A percentile compares a stretch with the other conserved stretches of the same genome.
Conservation (phyloP, 1,284 basidiomycete species). For the Leccinum pachyderme region DNA sequence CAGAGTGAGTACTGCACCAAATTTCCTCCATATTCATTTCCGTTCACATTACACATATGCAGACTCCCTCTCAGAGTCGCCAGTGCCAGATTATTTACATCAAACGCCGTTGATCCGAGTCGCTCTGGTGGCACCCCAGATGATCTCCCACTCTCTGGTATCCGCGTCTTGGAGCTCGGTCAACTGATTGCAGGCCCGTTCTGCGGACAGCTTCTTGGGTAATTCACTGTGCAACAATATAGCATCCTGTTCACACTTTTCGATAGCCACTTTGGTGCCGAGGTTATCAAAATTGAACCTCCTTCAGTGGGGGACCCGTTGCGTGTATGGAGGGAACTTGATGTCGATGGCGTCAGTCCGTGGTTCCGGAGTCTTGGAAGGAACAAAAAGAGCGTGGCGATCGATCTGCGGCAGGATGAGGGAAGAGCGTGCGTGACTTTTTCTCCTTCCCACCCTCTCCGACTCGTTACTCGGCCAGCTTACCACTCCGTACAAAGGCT, state of each 20-base stretch:
- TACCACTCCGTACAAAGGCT: slow-evolving; percentile 34
- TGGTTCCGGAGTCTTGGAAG: slow-evolving; percentile 70
- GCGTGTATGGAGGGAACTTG: slow-evolving; percentile 69
- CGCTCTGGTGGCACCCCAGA: slow-evolving; percentile 1
- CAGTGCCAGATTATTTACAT: slow-evolving; percentile 12
- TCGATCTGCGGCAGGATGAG: slow-evolving; percentile 59
- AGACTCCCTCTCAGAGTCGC: background rate
- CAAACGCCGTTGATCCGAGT: background rate
- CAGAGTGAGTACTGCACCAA: no score
- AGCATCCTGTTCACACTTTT: background rate
- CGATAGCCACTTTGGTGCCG: slow-evolving; percentile 66
- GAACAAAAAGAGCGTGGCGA: slow-evolving; percentile 71
- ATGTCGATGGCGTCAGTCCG: slow-evolving; percentile 65
- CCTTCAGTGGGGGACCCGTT: slow-evolving; percentile 61
- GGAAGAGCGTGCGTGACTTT: slow-evolving; percentile 52
- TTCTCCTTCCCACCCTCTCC: background rate
- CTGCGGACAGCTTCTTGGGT: slow-evolving; percentile 69
- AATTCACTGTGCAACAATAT: slow-evolving; percentile 14
- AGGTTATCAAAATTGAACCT: slow-evolving; percentile 68
- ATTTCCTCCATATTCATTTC: no score
- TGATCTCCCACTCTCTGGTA: slow-evolving; percentile 51
- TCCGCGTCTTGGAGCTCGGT: slow-evolving; percentile 65
- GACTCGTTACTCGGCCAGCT: background rate
- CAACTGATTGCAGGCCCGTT: slow-evolving; percentile 72
- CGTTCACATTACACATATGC: background rate